Conservation (phyloP, 2,329 filamentous ascomycete species). For the Hypoxylon sp. region DNA sequence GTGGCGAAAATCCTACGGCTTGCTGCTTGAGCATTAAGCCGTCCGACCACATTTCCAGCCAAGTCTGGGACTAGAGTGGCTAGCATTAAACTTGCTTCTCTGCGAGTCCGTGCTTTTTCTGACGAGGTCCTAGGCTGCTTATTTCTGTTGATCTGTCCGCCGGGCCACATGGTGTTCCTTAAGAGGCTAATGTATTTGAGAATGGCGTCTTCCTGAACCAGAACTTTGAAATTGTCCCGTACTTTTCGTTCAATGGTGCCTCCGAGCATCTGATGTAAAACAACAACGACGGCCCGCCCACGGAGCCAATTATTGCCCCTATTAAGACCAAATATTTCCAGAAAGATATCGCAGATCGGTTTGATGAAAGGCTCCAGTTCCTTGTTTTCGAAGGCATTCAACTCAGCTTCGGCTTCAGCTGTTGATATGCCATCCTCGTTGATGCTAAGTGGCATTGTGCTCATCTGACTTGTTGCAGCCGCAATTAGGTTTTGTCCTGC, state of each 20-base stretch:
- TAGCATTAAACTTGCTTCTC: slow-evolving; percentile 89
- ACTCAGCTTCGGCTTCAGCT: slow-evolving; percentile 90
- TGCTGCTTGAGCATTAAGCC: slow-evolving; percentile 90
- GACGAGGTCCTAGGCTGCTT: slow-evolving; percentile 70
- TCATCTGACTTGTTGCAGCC: slow-evolving; percentile 76
- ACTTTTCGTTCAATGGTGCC: slow-evolving; percentile 97
- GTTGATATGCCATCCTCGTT: slow-evolving; percentile 65
- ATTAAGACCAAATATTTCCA: slow-evolving; percentile 95
- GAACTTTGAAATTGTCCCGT: slow-evolving; percentile 80
- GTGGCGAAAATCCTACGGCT: slow-evolving; percentile 90
- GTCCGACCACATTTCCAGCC: slow-evolving; percentile 91
- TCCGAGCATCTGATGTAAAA: slow-evolving; percentile 93
- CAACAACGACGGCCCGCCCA: slow-evolving; percentile 93
- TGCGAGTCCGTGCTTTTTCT: slow-evolving; percentile 84
- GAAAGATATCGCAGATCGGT: slow-evolving; percentile 96
- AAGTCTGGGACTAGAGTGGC: slow-evolving; percentile 91
- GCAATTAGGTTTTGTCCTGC: slow-evolving; percentile 93
- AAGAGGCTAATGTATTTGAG: slow-evolving; percentile 80
- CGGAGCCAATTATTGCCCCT: slow-evolving; percentile 97
- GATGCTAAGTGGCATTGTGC: slow-evolving; percentile 65
- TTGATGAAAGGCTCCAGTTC: slow-evolving; percentile 97
- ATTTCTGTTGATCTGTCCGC: slow-evolving; percentile 67
- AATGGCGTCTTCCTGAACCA: slow-evolving; percentile 83
- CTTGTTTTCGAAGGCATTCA: slow-evolving; percentile 91
- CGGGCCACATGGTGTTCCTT: slow-evolving; percentile 86